Conservation (phyloP, 1,139 yeast genomes). For the Suhomyces terraborum region DNA sequence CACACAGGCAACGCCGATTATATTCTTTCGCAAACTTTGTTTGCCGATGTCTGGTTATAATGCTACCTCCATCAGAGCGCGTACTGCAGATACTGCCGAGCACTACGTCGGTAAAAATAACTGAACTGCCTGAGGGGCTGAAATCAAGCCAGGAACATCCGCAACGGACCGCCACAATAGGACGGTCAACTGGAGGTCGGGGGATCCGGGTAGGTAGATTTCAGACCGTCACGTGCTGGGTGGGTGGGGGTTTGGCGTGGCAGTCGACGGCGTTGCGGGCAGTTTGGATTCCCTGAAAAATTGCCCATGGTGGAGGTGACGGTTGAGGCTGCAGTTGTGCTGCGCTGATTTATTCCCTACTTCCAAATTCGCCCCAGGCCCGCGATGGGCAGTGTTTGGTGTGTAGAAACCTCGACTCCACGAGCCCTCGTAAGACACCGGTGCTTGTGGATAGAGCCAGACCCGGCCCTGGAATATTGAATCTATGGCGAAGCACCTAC, state of each 20-base stretch:
- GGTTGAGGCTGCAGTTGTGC: no score
- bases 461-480: no score
- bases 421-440: no score
- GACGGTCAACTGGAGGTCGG: background rate
- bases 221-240: background rate
- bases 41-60: constrained; percentile 10
- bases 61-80: constrained; percentile 2
- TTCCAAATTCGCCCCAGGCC: no score
- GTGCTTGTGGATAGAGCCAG: no score
- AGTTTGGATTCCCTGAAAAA: no score
- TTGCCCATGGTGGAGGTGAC: no score
- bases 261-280: no score
- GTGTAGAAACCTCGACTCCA: no score
- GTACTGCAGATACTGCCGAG: constrained; percentile 8
- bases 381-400: no score
- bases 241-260: background rate
- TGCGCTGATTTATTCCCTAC: no score
- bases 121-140: constrained; percentile 1
- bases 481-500: no score
- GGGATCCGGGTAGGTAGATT: background rate
- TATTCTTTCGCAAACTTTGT: constrained; percentile 7
- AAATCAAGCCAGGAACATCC: background rate
- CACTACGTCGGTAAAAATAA: constrained; percentile 4
- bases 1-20: background rate
- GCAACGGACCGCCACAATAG: background rate